Evolutionary conservation across 306 rosid genomes (phyloP).

Genomic region (Oemleria cerasiformis): DNA sequence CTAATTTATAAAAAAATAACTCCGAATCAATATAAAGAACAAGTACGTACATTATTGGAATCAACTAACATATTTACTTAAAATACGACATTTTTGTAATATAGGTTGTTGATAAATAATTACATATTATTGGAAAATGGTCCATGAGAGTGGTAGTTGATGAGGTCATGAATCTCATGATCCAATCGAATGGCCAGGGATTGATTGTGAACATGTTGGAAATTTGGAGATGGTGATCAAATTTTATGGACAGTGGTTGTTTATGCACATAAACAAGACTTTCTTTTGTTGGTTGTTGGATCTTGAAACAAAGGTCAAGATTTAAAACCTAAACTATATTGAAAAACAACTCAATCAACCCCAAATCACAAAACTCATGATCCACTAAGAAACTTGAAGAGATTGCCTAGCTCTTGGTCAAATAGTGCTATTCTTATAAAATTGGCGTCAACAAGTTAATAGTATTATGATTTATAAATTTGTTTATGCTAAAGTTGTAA

Average conservation of each 20-base stretch:
- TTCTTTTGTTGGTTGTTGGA: not conserved
- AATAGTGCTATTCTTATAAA: too few relatives aligned
- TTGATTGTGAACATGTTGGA: constrained; percentile 19
- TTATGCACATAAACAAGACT: not conserved
- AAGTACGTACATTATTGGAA: too few relatives aligned
- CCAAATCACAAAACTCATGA: not conserved
- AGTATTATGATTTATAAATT: too few relatives aligned
- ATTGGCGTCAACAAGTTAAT: too few relatives aligned
- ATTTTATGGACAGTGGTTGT: not conserved
- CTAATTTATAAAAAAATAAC: too few relatives aligned
- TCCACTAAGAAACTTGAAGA: not conserved
- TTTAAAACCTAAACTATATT: not conserved
- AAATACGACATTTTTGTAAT: constrained; percentile 1
- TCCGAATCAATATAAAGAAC: too few relatives aligned
- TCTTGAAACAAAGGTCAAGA: not conserved
- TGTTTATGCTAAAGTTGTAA: too few relatives aligned
- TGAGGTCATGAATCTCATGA: constrained; percentile 22
- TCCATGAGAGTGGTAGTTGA: constrained; percentile 22
- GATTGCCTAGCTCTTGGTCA: too few relatives aligned
- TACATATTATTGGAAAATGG: constrained; percentile 10
- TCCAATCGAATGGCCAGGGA: constrained; percentile 18
- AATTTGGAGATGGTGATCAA: constrained; percentile 10
- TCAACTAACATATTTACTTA: not conserved
- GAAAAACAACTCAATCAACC: not conserved
- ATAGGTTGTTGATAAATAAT: constrained; percentile 15